phyloP scores from a whole-genome alignment of 2,329 filamentous ascomycete genomes.

The Orbilia oligospora region DNA sequence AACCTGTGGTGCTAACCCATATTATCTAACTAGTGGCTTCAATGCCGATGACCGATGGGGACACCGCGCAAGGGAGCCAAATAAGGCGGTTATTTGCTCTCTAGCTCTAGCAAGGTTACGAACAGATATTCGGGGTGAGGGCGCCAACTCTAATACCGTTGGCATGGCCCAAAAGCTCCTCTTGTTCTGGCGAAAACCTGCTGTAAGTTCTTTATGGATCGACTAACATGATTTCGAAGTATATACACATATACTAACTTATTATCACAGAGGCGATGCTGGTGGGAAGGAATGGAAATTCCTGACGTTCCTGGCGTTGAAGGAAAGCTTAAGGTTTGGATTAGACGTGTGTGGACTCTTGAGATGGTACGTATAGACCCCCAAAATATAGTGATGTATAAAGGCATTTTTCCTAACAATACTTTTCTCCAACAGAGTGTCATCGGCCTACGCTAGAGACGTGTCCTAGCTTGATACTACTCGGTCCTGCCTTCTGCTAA shows the following conservation, averaged over 20 bases:
- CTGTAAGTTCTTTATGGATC: conserved; percentile 66
- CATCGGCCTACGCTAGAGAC: conserved; percentile 56
- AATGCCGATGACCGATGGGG: conserved; percentile 96
- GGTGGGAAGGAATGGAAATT: conserved; percentile 98
- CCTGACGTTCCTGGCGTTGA: conserved; percentile 90
- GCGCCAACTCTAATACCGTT: conserved; percentile 81
- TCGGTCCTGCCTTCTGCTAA: conserved; percentile 25
- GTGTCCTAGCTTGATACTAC: conserved; percentile 18
- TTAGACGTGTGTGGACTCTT: conserved; percentile 95
- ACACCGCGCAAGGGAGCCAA: conserved; percentile 95
- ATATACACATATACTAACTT: neutral
- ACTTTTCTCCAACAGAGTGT: conserved; percentile 31
- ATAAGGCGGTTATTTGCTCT: conserved; percentile 98
- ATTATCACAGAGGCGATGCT: conserved; percentile 78
- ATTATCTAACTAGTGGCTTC: conserved; percentile 78
- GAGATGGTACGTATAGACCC: conserved; percentile 78
- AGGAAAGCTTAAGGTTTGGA: conserved; percentile 97
- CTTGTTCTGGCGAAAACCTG: conserved; percentile 97
- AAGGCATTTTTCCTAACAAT: conserved; percentile 11
- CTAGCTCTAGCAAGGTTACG: conserved; percentile 91
- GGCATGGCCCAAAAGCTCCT: conserved; percentile 99
- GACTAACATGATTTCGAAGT: neutral
- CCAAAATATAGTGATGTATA: neutral
- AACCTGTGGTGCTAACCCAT: conserved; percentile 16
- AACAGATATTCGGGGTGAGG: conserved; percentile 81